Conservation (phyloP, 1,284 basidiomycete species). For the Dichomitus squalens region DNA sequence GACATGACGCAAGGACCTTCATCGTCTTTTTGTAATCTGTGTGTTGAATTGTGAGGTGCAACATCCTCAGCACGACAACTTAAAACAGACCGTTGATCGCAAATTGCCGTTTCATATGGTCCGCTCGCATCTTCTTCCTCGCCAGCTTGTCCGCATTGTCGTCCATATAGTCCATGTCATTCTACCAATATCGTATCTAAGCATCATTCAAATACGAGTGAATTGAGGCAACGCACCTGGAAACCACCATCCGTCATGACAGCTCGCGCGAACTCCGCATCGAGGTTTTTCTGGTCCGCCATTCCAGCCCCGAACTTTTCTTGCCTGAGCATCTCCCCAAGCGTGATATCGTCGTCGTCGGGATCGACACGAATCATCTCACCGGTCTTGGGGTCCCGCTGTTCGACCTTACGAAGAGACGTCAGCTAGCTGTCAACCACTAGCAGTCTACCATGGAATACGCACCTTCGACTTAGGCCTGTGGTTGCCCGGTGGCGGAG, state of each 20-base stretch:
- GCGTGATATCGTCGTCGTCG: slow-evolving; percentile 85
- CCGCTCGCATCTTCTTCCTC: slow-evolving; percentile 91
- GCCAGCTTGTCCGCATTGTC: slow-evolving; percentile 94
- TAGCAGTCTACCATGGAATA: not conserved
- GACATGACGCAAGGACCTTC: slow-evolving; percentile 85
- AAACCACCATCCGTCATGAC: slow-evolving; percentile 90
- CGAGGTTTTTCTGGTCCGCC: slow-evolving; percentile 88
- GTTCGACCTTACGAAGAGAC: slow-evolving; percentile 69
- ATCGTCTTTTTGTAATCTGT: slow-evolving; percentile 94
- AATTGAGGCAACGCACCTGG: slow-evolving; percentile 51
- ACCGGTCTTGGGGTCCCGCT: slow-evolving; percentile 86
- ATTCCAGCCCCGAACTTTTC: slow-evolving; percentile 90
- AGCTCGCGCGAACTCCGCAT: slow-evolving; percentile 86
- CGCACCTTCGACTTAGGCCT: slow-evolving; percentile 78
- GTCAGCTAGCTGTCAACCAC: not conserved
- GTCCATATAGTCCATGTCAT: slow-evolving; percentile 92
- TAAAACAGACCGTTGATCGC: slow-evolving; percentile 82
- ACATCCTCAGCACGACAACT: no score
- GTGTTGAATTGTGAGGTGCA: not conserved
- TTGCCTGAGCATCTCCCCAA: slow-evolving; percentile 92
- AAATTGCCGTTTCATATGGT: slow-evolving; percentile 96
- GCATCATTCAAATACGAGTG: no score
- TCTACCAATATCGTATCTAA: slow-evolving; percentile 41
- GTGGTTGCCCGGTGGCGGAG: slow-evolving; percentile 63
- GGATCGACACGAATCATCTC: slow-evolving; percentile 85